These are phyloP conservation scores for Torulaspora globosa DNA, from an alignment of 1,139 yeast genomes.

Conservation along the genomic window DNA sequence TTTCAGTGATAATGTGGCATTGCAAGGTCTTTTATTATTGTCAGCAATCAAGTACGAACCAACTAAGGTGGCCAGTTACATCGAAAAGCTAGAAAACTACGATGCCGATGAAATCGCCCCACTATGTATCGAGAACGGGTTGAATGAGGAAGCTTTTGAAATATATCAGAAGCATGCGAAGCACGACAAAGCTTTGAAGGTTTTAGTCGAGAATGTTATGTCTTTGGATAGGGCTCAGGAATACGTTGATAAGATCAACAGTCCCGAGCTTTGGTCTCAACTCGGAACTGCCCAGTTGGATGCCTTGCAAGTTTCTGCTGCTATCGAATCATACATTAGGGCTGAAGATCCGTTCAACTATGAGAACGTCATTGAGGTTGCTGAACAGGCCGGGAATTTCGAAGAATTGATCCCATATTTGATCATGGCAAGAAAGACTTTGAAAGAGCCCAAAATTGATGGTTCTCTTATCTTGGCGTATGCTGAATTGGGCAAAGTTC, in stretches of 20 bases:
- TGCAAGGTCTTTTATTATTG: conserved; percentile 86
- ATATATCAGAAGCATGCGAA: conserved; percentile 83
- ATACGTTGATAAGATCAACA: conserved; percentile 85
- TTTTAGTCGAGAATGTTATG: conserved; percentile 86
- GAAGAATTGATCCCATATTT: conserved; percentile 86
- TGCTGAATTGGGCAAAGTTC: conserved; percentile 70
- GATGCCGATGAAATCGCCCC: conserved; percentile 95
- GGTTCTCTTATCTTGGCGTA: conserved; percentile 86
- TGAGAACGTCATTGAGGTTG: conserved; percentile 88
- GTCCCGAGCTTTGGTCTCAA: conserved; percentile 88
- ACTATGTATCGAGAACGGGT: conserved; percentile 80
- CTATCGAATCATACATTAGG: conserved; percentile 81
- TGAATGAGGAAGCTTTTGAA: conserved; percentile 91
- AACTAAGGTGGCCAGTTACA: conserved; percentile 73
- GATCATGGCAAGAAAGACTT: conserved; percentile 88
- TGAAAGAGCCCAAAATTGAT: conserved; percentile 89
- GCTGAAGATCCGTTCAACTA: conserved; percentile 90
- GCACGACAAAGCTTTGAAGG: conserved; percentile 77
- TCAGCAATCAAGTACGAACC: conserved; percentile 96
- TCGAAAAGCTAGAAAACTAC: conserved; percentile 85
- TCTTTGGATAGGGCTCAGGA: conserved; percentile 92
- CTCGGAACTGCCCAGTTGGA: conserved; percentile 94
- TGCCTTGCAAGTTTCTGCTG: conserved; percentile 88
- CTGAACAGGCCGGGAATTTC: conserved; percentile 94
- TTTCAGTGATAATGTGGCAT: conserved; percentile 87